These are phyloP conservation scores for Pythium chondricola DNA, from an alignment of 352 stramenopile genomes.

Conservation along the genomic window DNA sequence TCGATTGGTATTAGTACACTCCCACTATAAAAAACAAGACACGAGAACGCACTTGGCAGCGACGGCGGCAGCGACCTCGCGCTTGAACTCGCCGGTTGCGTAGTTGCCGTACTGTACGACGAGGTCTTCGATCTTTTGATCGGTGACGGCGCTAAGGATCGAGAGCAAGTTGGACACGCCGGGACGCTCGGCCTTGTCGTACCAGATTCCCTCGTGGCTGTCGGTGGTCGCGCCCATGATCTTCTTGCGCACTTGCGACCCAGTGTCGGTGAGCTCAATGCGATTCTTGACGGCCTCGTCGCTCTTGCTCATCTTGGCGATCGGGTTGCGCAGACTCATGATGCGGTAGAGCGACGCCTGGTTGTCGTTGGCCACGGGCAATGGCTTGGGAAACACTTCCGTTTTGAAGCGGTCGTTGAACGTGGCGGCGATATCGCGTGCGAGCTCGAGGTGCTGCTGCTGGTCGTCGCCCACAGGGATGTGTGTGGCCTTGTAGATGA, in stretches of 20 bases:
- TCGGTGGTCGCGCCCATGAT: conserved; percentile 89
- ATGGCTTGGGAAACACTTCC: conserved; percentile 54
- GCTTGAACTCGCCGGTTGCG: conserved; percentile 92
- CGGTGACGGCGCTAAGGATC: conserved; percentile 76
- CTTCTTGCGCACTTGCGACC: conserved; percentile 78
- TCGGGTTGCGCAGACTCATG: conserved; percentile 96
- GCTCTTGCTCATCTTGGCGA: conserved; percentile 99
- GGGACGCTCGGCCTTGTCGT: conserved; percentile 90
- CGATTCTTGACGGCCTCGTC: conserved; percentile 86
- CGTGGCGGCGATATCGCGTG: conserved; percentile 91
- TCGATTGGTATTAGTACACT: neutral
- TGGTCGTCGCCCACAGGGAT: conserved; percentile 98
- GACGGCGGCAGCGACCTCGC: conserved; percentile 91
- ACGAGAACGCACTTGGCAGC: conserved; percentile 82
- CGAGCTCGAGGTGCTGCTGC: conserved; percentile 98
- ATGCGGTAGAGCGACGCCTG: conserved; percentile 79
- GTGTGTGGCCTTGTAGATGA: conserved; percentile 96
- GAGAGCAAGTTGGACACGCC: conserved; percentile 96
- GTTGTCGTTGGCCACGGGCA: conserved; percentile 38
- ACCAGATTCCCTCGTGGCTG: conserved; percentile 55
- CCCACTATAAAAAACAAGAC: neutral
- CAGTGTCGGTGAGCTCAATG: conserved; percentile 92
- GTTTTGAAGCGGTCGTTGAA: conserved; percentile 95
- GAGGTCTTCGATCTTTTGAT: conserved; percentile 71
- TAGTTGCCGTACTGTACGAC: conserved; percentile 48